Evolutionary conservation across 345 rosid genomes (phyloP).

Genomic region (Eucalyptus microcorys): DNA sequence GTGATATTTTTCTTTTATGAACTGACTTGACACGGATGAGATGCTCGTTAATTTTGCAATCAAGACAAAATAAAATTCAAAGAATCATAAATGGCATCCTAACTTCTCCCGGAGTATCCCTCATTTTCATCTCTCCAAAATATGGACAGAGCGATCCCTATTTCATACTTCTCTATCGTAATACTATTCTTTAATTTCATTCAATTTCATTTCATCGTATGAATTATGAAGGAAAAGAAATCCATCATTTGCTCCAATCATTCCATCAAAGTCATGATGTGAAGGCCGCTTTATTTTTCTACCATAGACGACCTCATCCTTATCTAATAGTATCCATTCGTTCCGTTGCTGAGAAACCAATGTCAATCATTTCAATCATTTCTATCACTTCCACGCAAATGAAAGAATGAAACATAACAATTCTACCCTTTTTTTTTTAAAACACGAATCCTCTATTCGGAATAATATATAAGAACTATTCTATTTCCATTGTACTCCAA

Average conservation of each 20-base stretch:
- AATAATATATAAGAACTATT: neutral
- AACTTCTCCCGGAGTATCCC: neutral
- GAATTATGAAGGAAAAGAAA: neutral
- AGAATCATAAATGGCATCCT: neutral
- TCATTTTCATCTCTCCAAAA: neutral
- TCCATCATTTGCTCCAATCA: neutral
- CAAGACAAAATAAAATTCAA: neutral
- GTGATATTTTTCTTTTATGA: neutral
- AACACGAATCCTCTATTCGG: neutral
- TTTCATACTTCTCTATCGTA: neutral
- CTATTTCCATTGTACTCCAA: neutral
- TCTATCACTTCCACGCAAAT: neutral
- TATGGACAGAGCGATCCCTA: neutral
- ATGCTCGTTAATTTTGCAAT: rapidly evolving
- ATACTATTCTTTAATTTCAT: neutral
- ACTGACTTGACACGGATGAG: neutral
- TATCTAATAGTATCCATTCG: neutral
- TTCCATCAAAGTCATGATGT: neutral
- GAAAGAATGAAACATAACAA: neutral
- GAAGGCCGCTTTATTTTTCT: neutral
- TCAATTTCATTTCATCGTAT: neutral
- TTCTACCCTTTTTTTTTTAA: neutral
- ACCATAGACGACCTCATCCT: neutral
- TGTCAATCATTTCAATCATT: neutral
- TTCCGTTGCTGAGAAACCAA: too few relatives aligned